Evolutionary conservation across 1,284 basidiomycete species (phyloP), one percentile per base, ranked within the genome.

Genomic region (Sporisorium scitamineum): DNA sequence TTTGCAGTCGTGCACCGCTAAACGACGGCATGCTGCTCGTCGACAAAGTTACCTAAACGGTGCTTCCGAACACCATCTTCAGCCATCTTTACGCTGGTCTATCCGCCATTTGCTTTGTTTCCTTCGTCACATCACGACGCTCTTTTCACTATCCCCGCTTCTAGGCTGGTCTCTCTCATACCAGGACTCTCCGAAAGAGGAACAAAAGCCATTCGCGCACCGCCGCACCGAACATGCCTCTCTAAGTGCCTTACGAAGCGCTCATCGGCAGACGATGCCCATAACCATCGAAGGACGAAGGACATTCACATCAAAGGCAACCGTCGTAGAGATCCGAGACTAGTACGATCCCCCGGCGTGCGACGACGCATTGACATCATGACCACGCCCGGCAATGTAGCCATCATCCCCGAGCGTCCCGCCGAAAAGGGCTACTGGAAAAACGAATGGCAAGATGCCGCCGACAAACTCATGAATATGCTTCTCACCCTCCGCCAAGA

Each of bases 391-490:
- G 63, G 53, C 16, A 65, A 61, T 18, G 41, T 63, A 13, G 67
- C 72, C 44, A 62, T 75, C 57, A 75, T 75, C 34, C 72, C 73
- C 1, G 69, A 76, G 54, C 68, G 73, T 0, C 73, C 73, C 34
- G 73, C 73, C 29, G 61, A 68, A 24, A 76, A 68, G 3, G 68
- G 64, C 22, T 76, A 76, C 47, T 71, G 64, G 69, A 64, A 64
- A 44, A 65, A 68, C 52, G 69, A 71, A 14, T 71, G 61, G 58
- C 61, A 69, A 42, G 20, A 59, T 42, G 48, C 60, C 32, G 54
- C 57, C 10, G 65, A 76, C 34, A 53, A 71, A 18, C 72, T 75
- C 58, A 70, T 75, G 27, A 39, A 47, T 48, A 61, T 65, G 61
- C 67, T 75, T 20, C 54, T 66, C 31, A 67, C 67, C 0, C 41